Evolutionary conservation across 2,329 filamentous ascomycete species (phyloP).

Genomic region (Colletotrichum orbiculare): DNA sequence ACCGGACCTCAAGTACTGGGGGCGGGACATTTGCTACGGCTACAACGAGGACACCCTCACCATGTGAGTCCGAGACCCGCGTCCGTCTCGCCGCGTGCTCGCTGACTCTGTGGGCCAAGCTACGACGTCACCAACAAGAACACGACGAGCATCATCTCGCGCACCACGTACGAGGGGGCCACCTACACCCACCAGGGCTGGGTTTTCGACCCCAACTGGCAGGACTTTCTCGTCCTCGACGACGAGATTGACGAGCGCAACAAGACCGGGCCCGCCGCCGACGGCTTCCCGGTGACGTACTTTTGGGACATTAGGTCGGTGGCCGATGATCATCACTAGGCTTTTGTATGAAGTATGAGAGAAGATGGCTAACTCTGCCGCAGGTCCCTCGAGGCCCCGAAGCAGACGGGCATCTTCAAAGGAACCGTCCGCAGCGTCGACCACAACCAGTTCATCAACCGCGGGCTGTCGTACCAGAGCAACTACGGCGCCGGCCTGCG

Average conservation of each 20-base stretch:
- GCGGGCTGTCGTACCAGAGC: constrained; percentile 58
- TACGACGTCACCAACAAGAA: constrained; percentile 64
- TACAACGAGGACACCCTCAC: constrained; percentile 65
- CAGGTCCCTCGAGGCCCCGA: constrained; percentile 50
- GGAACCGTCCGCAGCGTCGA: constrained; percentile 54
- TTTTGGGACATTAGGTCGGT: constrained; percentile 58
- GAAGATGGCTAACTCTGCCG: no score
- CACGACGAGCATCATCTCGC: constrained; percentile 58
- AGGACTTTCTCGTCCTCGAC: constrained; percentile 61
- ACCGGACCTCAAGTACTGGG: constrained; percentile 58
- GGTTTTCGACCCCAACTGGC: constrained; percentile 57
- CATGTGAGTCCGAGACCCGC: constrained; percentile 50
- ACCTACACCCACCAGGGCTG: constrained; percentile 70
- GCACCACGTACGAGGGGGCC: constrained; percentile 65
- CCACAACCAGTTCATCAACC: constrained; percentile 60
- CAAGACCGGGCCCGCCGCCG: constrained; percentile 49
- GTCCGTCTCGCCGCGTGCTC: accelerated
- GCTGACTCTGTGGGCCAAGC: constrained; percentile 38
- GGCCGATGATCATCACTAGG: no score
- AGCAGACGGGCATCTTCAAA: constrained; percentile 55
- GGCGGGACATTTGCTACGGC: constrained; percentile 65
- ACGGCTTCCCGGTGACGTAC: constrained; percentile 60
- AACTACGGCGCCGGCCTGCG: constrained; percentile 62
- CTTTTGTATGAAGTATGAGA: accelerated
- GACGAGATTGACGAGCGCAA: constrained; percentile 64